Conservation (phyloP, 2,329 filamentous ascomycete species). For the Penicillium sp. region DNA sequence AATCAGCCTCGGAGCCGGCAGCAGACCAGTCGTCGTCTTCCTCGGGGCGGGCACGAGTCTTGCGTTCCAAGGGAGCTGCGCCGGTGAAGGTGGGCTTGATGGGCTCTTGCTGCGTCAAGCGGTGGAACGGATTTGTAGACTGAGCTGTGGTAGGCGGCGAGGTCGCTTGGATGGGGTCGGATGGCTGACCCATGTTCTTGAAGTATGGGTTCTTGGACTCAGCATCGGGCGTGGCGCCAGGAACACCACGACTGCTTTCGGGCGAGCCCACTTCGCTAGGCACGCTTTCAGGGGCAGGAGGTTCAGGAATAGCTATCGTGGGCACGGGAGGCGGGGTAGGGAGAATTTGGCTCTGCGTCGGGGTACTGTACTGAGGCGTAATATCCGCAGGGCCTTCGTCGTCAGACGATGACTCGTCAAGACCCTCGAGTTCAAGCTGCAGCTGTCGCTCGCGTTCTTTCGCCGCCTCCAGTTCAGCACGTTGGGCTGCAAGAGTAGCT, state of each 20-base stretch:
- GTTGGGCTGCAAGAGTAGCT: slow-evolving; percentile 74
- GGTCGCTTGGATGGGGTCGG: slow-evolving; percentile 51
- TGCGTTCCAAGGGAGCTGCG: slow-evolving; percentile 48
- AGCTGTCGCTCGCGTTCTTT: slow-evolving; percentile 87
- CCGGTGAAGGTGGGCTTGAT: slow-evolving; percentile 53
- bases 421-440: slow-evolving; percentile 78
- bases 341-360: slow-evolving; percentile 57
- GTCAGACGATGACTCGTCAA: slow-evolving; percentile 74
- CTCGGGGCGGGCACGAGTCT: slow-evolving; percentile 58
- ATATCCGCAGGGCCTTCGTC: slow-evolving; percentile 75
- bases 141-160: slow-evolving; percentile 53
- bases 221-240: slow-evolving; percentile 59
- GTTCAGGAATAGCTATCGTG: slow-evolving; percentile 25
- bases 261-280: slow-evolving; percentile 53
- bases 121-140: slow-evolving; percentile 96
- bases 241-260: slow-evolving; percentile 50
- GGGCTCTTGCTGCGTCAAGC: slow-evolving; percentile 63
- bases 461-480: slow-evolving; percentile 88
- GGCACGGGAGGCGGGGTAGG: slow-evolving; percentile 38
- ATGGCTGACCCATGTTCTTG: slow-evolving; percentile 76
- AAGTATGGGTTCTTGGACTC: slow-evolving; percentile 96
- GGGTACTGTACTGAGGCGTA: slow-evolving; percentile 61
- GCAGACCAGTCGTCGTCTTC: slow-evolving; percentile 77
- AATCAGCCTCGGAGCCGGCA: slow-evolving; percentile 74
- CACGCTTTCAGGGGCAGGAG: slow-evolving; percentile 46